Base-by-base conservation (phyloP, 2,329 filamentous ascomycete genomes). In the Lachnellula occidentalis region DNA sequence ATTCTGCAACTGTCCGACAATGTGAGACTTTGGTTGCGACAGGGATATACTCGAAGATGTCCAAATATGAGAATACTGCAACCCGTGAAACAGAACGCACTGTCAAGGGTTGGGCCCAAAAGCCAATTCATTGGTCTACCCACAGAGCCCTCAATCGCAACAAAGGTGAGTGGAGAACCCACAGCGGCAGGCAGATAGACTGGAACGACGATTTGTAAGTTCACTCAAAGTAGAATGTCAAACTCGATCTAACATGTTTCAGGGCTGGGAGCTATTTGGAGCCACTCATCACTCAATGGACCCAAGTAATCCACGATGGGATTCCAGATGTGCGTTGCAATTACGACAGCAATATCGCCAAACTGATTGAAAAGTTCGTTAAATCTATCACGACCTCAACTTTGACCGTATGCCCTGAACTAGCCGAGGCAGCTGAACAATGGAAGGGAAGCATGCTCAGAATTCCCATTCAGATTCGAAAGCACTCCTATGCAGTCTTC, bases 181-280 rank as follows among this genome's bases (percentile, higher is more conserved):
- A 36, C 19, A 53, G 42, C 14, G 48, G 19, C 3, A 27, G 1
- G 4, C 8, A 45, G 2, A 39, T 57, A 15, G 45, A 57, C 17
- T 64, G 62, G 62, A 61, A 61, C 53, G 50, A 56, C 17, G 48
- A 59, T 1, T 19, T 64, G 62, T 63, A 53, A 58, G 61, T 59
- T 12, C 11, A 17, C 9, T 22, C 46, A 11, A 8, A 37, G n/a
- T 34, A 3, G 2, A 17, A 36, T 7, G 1, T 22, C 1, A 19
- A 7, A 2, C 39, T 36, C 17, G 1, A 36, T 36, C 27, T 36
- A 34, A 49, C 4, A 19, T 49, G 3, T 19, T 1, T 14, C 5
- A 49, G 47, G 15, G 31, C 17, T 15, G 27, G 47, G 12, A 36
- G 4, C 12, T 49, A n/a, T 24, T 34, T 34, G 9, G 27, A 49